phyloP scores from a whole-genome alignment of 2,329 filamentous ascomycete genomes.

The Tetracladium maxilliforme region DNA sequence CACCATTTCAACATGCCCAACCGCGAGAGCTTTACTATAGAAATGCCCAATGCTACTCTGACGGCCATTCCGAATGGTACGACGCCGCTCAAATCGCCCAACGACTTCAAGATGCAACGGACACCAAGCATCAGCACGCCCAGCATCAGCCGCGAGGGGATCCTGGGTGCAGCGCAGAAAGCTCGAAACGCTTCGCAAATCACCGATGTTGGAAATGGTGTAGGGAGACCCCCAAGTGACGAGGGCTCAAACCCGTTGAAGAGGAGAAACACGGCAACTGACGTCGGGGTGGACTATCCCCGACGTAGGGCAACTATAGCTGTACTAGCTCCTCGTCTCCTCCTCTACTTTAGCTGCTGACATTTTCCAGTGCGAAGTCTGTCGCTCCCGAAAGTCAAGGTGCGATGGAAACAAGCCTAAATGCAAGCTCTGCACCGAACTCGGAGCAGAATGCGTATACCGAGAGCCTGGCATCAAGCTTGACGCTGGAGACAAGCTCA shows the following conservation, averaged over 20 bases:
- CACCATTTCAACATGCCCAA: too few relatives aligned
- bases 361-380: slow-evolving; percentile 55
- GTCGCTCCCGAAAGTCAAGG: slow-evolving; percentile 64
- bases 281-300: slow-evolving; percentile 47
- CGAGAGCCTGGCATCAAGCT: slow-evolving; percentile 77
- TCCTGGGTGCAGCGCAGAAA: slow-evolving; percentile 36
- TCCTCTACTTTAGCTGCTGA: slow-evolving; percentile 5
- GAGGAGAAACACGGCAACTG: slow-evolving; percentile 45
- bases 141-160: slow-evolving; percentile 38
- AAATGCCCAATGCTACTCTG: slow-evolving; percentile 29
- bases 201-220: slow-evolving; percentile 24
- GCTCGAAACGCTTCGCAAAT: slow-evolving; percentile 39
- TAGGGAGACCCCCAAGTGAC: slow-evolving; percentile 22
- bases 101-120: slow-evolving; percentile 28
- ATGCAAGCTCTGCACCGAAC: slow-evolving; percentile 70
- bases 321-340: slow-evolving; percentile 25
- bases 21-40: too few relatives aligned
- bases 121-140: slow-evolving; percentile 25
- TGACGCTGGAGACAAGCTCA: slow-evolving; percentile 75
- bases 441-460: slow-evolving; percentile 73
- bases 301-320: slow-evolving; percentile 50
- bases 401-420: slow-evolving; percentile 71
- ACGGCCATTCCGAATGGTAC: slow-evolving; percentile 22
- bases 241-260: slow-evolving; percentile 44
- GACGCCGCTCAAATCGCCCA: slow-evolving; percentile 34